These are phyloP conservation scores for Tetracentron sinense DNA, from an alignment of 164 flowering plant species.

Conservation along the genomic window DNA sequence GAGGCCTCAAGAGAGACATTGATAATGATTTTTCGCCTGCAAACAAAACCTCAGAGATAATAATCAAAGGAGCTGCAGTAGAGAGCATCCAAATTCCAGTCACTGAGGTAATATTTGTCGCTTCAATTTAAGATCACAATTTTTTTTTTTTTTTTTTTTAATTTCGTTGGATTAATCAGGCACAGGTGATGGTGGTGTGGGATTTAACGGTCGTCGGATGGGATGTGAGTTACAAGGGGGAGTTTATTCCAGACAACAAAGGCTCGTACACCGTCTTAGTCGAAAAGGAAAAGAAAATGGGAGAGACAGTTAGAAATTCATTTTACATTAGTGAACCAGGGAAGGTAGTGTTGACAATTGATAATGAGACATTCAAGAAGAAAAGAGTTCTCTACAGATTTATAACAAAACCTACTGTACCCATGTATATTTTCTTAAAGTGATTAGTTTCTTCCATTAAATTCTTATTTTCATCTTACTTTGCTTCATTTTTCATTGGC, in stretches of 20 bases:
- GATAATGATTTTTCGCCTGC: conserved; percentile 51
- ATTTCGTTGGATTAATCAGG: conserved; percentile 38
- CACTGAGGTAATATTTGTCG: conserved; percentile 41
- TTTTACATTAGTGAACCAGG: conserved; percentile 78
- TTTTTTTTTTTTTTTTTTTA: background rate
- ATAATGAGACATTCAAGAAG: conserved; percentile 47
- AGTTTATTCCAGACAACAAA: conserved; percentile 81
- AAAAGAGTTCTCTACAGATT: conserved; percentile 54
- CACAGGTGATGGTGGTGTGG: conserved; percentile 59
- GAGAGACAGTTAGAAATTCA: conserved; percentile 47
- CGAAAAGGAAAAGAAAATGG: conserved; percentile 38
- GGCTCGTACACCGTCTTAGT: conserved; percentile 59
- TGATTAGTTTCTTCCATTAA: background rate
- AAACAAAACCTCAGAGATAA: conserved; percentile 36
- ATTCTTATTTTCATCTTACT: background rate
- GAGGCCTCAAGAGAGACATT: conserved; percentile 61
- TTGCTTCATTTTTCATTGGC: no score
- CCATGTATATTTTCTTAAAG: conserved; percentile 30
- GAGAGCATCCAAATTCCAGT: conserved; percentile 46
- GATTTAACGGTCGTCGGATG: conserved; percentile 57
- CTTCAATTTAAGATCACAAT: background rate
- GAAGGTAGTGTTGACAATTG: conserved; percentile 52
- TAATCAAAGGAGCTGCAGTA: conserved; percentile 28
- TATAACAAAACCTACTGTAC: conserved; percentile 51
- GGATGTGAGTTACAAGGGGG: conserved; percentile 76